Base-by-base conservation (phyloP, 768 basidiomycete genomes). In the Hortiboletus flavorubellus region DNA sequence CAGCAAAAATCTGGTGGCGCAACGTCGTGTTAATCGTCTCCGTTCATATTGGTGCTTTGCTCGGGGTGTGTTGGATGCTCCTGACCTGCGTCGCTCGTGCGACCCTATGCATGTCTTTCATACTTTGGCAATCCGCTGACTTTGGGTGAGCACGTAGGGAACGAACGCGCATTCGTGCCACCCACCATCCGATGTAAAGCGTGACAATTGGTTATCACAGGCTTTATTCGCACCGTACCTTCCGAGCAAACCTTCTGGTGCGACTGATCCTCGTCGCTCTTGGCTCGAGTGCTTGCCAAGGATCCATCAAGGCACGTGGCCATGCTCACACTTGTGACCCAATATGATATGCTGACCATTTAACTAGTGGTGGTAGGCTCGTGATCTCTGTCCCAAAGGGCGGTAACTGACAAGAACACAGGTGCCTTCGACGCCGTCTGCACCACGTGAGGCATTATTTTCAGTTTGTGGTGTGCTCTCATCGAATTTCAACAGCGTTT, bases 191-290 rank as follows among this genome's bases (percentile, higher is more conserved):
- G 11, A 39, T 49, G 37, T 21, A 49, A 48, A 58, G 56, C 11
- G 43, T 57, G n/a, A 58, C 56, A 0, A 57, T 58, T 14, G 54
- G 56, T n/a, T 56, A 56, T 34, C 56, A 58, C 15, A 58, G 56
- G 15, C 37, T 58, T 1, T 58, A 58, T 31, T 49, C 54, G 3
- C 56, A 58, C 8, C 54, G 56, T 5, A 15, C 54, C 10, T 58
- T 58, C 29, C 30, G 21, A 30, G 54, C 56, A 8, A 49, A 23
- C 38, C 11, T 49, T 40, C 21, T 26, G 15, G 54, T 58, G 26
- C 47, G 56, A 7, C 18, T 57, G 16, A 29, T 45, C 7, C 37
- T 56, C 23, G 35, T 57, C 23, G 53, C 35, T 3, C 53, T 57
- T 15, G 56, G 53, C 21, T 55, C 56, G 23, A 57, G 56, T 30